phyloP scores from a whole-genome alignment of 1,284 basidiomycete genomes.

The Ustilago sp. region DNA sequence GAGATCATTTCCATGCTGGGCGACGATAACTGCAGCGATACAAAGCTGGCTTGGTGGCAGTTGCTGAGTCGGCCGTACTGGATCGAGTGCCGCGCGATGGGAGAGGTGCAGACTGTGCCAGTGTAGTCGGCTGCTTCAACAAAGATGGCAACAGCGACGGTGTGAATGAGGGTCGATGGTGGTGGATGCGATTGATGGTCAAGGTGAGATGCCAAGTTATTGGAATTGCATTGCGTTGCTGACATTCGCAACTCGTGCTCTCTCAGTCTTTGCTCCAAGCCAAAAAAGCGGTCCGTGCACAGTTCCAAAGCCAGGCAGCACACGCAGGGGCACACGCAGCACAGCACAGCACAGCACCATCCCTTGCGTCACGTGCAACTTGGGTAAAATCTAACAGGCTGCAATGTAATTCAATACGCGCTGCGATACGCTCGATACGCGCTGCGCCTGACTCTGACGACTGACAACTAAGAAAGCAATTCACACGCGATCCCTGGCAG shows the following conservation, averaged over 20 bases:
- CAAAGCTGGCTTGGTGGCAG: background rate
- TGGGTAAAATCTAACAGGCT: background rate
- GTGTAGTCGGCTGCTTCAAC: background rate
- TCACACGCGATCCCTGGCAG: background rate
- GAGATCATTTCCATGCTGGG: constrained; percentile 65
- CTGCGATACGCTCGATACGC: background rate
- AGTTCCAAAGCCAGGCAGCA: background rate
- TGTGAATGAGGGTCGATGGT: background rate
- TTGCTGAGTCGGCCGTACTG: background rate
- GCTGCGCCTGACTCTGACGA: background rate
- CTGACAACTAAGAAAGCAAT: background rate
- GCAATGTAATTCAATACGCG: background rate
- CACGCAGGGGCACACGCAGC: constrained; percentile 2
- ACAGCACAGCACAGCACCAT: background rate
- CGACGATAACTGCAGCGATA: background rate
- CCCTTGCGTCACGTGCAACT: background rate
- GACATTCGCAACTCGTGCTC: background rate
- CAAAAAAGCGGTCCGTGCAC: background rate
- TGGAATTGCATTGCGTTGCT: background rate
- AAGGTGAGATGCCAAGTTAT: background rate
- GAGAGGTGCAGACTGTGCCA: background rate
- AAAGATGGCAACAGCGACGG: background rate
- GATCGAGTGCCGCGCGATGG: background rate
- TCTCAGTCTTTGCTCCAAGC: background rate
- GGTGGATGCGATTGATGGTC: background rate